Evolutionary conservation across 2,329 filamentous ascomycete species (phyloP).

Genomic region (Cryphonectria naterciae): DNA sequence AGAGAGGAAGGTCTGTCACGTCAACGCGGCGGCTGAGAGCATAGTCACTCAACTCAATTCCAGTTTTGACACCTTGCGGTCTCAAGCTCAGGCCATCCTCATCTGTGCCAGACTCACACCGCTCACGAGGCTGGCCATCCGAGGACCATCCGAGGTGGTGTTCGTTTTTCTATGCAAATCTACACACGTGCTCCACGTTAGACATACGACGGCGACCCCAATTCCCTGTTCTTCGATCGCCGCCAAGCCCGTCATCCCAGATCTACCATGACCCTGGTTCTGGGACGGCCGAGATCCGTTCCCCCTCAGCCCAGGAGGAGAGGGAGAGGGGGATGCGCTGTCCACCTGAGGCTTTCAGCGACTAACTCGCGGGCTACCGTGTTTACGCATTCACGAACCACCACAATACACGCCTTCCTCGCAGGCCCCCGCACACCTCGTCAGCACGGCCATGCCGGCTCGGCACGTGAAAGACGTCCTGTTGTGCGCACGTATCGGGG

Average conservation of each 20-base stretch:
- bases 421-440: neutral
- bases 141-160: neutral
- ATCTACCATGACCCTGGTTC: conserved; percentile 5
- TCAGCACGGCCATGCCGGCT: conserved; percentile 8
- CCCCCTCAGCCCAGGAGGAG: neutral
- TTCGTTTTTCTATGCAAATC: neutral
- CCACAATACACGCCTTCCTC: neutral
- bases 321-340: neutral
- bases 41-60: neutral
- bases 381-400: neutral
- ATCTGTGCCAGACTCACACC: neutral
- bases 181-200: conserved; percentile 1
- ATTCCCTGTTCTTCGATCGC: conserved; percentile 5
- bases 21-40: neutral
- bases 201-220: neutral
- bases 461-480: neutral
- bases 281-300: neutral
- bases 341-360: neutral
- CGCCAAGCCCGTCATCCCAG: conserved; percentile 10
- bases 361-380: neutral
- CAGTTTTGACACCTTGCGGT: neutral
- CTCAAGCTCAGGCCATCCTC: neutral
- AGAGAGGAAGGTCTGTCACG: neutral
- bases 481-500: neutral
- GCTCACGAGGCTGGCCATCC: neutral